These are phyloP conservation scores for Saccharomyces hybrid DNA, from an alignment of 1,139 yeast genomes.

Conservation along the genomic window DNA sequence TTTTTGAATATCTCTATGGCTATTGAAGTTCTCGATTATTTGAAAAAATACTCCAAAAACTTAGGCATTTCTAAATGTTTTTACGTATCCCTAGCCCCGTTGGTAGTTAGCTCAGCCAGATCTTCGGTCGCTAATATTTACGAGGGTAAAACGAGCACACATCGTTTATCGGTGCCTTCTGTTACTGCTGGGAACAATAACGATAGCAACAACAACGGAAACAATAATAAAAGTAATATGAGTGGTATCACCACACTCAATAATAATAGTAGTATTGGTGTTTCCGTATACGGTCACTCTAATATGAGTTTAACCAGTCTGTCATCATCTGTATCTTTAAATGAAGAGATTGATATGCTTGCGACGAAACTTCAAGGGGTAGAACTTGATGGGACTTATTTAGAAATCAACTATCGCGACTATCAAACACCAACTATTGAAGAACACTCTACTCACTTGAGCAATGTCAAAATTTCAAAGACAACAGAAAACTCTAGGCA, in stretches of 20 bases:
- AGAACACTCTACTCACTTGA: slow-evolving; percentile 6
- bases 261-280: neutral
- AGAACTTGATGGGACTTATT: neutral
- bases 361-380: slow-evolving; percentile 3
- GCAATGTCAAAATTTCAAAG: slow-evolving; percentile 8
- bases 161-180: neutral
- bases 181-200: neutral
- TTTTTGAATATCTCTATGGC: slow-evolving; percentile 79
- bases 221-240: slow-evolving; percentile 4
- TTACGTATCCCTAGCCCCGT: slow-evolving; percentile 39
- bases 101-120: neutral
- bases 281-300: neutral
- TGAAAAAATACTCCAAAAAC: slow-evolving; percentile 40
- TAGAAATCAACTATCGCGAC: neutral
- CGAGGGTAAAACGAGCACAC: slow-evolving; percentile 3
- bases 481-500: neutral
- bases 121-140: slow-evolving; percentile 22
- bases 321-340: slow-evolving; percentile 11
- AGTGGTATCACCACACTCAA: neutral
- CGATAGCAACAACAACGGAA: neutral
- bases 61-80: slow-evolving; percentile 48
- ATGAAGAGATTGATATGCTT: slow-evolving; percentile 9
- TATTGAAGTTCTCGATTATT: slow-evolving; percentile 65
- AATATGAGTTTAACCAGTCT: slow-evolving; percentile 12
- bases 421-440: slow-evolving; percentile 9